Base-by-base conservation (phyloP, 176 grass and related monocot genomes). In the Oryza officinalis region DNA sequence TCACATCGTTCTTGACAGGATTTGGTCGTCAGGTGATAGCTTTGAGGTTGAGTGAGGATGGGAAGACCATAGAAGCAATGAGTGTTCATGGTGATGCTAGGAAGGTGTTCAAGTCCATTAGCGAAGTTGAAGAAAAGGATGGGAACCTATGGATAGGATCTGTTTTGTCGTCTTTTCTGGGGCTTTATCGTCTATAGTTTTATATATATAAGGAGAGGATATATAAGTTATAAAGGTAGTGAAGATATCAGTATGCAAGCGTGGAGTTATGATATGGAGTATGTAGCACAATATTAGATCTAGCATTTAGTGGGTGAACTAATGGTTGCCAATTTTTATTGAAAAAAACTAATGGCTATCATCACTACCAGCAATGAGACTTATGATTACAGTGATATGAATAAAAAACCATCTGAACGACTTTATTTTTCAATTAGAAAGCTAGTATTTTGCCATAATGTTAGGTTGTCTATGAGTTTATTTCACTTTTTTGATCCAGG, bases 61-160 rank as follows among this genome's bases (percentile, higher is more conserved):
- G 92, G 3, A 63, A 75, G 26, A 49, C 37, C 3, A 6, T 86
- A 27, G 88, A 90, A 35, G 50, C 43, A 3, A 2, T 80, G 20
- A 63, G 80, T 6, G 79, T 89, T 0, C 86, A 87, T n/a, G 85
- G 82, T 0, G 67, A 10, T 0, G 41, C 61, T 0, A 68, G 65
- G 27, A 81, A 76, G 67, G 60, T 50, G 2, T 79, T 89, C 33
- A 84, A 10, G 45, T 85, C 82, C 0, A 65, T 89, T 0, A 89
- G 89, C 0, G 84, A 91, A 13, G 86, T 89, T 22, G 84, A 89
- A 60, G 92, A 94, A n/a, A 81, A 69, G 15, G 67, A 94, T 17
- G 86, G 86, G 0, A 79, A 30, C 35, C n/a, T 85, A 0, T 94
- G 84, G 81, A 65, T 91, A 32, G 92, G 83, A 3, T 91, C 86